phyloP scores from a whole-genome alignment of 2,329 filamentous ascomycete species.

The Celoporthe dispersa region DNA sequence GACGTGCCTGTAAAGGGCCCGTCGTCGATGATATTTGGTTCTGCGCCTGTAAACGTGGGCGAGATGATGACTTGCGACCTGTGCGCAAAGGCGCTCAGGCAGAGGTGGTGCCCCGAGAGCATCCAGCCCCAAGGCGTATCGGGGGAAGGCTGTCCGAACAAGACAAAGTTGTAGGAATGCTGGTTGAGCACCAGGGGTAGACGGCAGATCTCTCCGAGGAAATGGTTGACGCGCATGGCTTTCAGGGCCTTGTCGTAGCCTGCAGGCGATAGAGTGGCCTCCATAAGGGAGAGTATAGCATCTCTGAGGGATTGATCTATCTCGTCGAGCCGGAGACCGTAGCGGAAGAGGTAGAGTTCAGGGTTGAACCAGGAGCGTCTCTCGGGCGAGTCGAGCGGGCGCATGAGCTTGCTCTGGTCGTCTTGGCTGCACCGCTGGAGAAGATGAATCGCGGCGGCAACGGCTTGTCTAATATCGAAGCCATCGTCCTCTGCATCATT shows the following conservation, averaged over 20 bases:
- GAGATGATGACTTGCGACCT: conserved; percentile 68
- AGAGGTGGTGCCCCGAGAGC: conserved; percentile 80
- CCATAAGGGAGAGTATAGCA: conserved; percentile 59
- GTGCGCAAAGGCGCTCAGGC: conserved; percentile 71
- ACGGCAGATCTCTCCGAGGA: conserved; percentile 70
- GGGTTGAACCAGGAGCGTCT: conserved; percentile 76
- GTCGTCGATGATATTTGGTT: conserved; percentile 74
- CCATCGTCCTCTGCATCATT: conserved; percentile 62
- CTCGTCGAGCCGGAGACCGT: conserved; percentile 73
- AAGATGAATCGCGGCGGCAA: conserved; percentile 52
- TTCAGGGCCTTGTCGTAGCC: conserved; percentile 71
- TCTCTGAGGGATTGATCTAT: conserved; percentile 45
- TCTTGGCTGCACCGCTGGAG: conserved; percentile 51
- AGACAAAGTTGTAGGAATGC: conserved; percentile 74
- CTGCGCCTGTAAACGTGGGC: conserved; percentile 79
- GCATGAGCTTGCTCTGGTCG: conserved; percentile 54
- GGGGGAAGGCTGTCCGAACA: conserved; percentile 67
- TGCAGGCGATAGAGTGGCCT: conserved; percentile 65
- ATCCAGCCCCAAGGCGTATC: conserved; percentile 70
- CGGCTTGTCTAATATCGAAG: conserved; percentile 62
- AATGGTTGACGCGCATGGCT: conserved; percentile 76
- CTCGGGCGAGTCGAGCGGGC: conserved; percentile 71
- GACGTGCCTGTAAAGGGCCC: conserved; percentile 66
- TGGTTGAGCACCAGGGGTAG: conserved; percentile 70
- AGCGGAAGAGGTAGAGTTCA: conserved; percentile 70